These are phyloP conservation scores for Boletus mariae DNA, from an alignment of 1,284 basidiomycete species.

Conservation along the genomic window DNA sequence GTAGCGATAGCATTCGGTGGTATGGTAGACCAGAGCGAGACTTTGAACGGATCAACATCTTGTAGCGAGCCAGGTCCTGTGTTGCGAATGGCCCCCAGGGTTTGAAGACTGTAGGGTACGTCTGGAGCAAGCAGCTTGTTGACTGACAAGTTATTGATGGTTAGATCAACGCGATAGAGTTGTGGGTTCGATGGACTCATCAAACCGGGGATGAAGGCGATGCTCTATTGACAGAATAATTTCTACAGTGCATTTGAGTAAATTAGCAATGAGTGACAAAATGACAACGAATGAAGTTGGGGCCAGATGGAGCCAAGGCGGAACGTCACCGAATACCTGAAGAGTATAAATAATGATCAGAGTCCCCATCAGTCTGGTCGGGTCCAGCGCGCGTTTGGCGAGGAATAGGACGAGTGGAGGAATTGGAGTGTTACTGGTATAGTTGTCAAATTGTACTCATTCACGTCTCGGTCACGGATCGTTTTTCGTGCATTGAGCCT, in stretches of 20 bases:
- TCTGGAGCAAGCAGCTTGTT: constrained; percentile 12
- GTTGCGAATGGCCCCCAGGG: constrained; percentile 18
- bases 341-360: no score
- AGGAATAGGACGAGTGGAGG: neutral
- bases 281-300: neutral
- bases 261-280: neutral
- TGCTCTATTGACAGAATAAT: neutral
- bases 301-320: no score
- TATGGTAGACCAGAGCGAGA: constrained; percentile 15
- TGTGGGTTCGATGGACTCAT: neutral
- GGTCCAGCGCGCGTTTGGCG: neutral
- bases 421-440: neutral
- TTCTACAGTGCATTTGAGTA: neutral
- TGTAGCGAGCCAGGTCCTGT: constrained; percentile 5
- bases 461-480: constrained; percentile 6
- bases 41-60: constrained; percentile 11
- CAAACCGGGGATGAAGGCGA: neutral
- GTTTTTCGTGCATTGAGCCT: constrained; percentile 12
- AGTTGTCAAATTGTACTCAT: neutral
- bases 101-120: constrained; percentile 11
- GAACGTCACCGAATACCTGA: no score
- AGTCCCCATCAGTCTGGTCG: neutral
- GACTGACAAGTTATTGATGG: constrained; percentile 4
- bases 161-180: constrained; percentile 14
- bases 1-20: neutral